Conservation (phyloP, 441 rosid genomes). For the Adansonia madagascariensis region DNA sequence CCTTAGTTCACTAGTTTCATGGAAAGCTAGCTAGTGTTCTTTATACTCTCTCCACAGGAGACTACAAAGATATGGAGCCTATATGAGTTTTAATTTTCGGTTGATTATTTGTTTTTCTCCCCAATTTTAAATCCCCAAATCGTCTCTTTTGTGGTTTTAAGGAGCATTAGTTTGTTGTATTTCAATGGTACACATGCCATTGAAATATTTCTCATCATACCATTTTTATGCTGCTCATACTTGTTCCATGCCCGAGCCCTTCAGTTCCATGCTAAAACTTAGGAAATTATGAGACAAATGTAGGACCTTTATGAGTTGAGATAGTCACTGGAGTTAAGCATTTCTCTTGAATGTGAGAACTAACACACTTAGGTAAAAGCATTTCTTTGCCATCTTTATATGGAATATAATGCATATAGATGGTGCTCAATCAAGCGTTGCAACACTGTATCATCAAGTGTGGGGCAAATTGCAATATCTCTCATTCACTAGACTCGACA, state of each 20-base stretch:
- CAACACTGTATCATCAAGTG: no score
- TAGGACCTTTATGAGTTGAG: background rate
- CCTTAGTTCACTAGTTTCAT: background rate
- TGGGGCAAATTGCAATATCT: no score
- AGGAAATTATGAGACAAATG: background rate
- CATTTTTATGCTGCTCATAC: background rate
- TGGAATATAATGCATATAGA: background rate
- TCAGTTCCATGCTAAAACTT: background rate
- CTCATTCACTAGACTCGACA: no score
- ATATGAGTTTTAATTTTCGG: background rate
- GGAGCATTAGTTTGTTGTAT: conserved; percentile 1
- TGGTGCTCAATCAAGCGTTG: no score
- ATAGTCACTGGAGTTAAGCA: background rate
- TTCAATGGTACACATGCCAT: background rate
- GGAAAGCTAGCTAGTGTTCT: background rate
- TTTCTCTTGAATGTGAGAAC: background rate
- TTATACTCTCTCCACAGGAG: background rate
- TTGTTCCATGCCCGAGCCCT: background rate
- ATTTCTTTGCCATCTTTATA: background rate
- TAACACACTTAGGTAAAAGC: background rate
- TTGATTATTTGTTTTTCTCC: no score
- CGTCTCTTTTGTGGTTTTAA: background rate
- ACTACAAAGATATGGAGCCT: background rate
- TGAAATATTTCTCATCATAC: background rate
- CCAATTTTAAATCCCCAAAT: no score